Evolutionary conservation across 257 asterid genomes (phyloP).

Genomic region (Nicotiana noctiflora): DNA sequence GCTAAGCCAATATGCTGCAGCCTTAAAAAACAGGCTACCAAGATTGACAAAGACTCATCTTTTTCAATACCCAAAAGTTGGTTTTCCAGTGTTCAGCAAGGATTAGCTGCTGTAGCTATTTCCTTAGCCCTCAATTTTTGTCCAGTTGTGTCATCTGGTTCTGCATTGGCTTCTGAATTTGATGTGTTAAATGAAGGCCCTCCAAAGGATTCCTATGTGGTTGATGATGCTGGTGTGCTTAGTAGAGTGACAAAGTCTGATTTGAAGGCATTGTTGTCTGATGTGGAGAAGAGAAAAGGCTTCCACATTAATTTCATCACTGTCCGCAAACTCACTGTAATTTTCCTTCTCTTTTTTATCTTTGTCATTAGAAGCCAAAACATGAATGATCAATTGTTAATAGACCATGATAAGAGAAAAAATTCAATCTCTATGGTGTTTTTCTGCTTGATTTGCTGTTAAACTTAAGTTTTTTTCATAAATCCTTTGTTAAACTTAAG

Average conservation of each 20-base stretch:
- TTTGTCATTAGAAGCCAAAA: neutral
- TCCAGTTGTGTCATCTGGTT: conserved; percentile 37
- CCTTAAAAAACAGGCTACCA: conserved; percentile 33
- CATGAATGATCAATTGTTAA: neutral
- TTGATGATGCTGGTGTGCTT: conserved; percentile 96
- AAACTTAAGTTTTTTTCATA: neutral
- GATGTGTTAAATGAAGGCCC: conserved; percentile 81
- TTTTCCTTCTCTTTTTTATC: conserved; percentile 7
- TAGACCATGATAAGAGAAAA: neutral
- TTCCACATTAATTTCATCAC: conserved; percentile 79
- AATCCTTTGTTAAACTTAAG: neutral
- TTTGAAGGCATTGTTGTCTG: conserved; percentile 67
- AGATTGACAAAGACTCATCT: conserved; percentile 21
- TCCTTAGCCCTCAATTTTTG: conserved; percentile 69
- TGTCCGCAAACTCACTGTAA: conserved; percentile 93
- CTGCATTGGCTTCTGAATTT: conserved; percentile 84
- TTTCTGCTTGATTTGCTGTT: neutral
- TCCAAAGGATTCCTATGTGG: conserved; percentile 61
- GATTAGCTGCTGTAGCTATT: conserved; percentile 77
- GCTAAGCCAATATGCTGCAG: conserved; percentile 47
- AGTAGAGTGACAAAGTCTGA: conserved; percentile 85
- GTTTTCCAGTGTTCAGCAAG: conserved; percentile 66
- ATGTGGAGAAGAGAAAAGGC: conserved; percentile 92
- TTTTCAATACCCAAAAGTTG: conserved; percentile 41
- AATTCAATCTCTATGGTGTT: neutral